phyloP scores from a whole-genome alignment of 768 basidiomycete genomes.

The Naganishia kalamii region DNA sequence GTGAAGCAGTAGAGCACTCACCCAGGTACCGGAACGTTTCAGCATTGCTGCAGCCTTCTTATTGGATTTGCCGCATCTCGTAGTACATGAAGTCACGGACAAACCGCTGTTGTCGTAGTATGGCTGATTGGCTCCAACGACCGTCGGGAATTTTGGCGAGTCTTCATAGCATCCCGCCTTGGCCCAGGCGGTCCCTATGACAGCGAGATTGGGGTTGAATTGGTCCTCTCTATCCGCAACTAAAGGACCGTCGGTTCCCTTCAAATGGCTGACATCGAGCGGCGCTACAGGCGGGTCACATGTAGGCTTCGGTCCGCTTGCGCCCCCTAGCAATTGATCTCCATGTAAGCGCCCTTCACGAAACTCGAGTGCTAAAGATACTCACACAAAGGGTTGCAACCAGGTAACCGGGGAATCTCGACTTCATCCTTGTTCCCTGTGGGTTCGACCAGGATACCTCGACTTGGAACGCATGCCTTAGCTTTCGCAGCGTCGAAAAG shows the following conservation, averaged over 20 bases:
- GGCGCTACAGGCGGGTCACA: constrained; percentile 30
- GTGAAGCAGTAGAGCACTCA: background rate
- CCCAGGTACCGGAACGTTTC: background rate
- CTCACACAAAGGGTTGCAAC: constrained; percentile 36
- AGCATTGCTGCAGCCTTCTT: constrained; percentile 27
- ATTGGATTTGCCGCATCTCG: constrained; percentile 23
- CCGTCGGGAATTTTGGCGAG: constrained; percentile 6
- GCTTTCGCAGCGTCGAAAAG: constrained; percentile 4
- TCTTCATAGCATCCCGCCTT: constrained; percentile 31
- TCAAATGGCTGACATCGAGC: constrained; percentile 28
- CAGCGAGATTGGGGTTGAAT: constrained; percentile 20
- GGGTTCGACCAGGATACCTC: constrained; percentile 27
- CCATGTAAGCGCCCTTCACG: background rate
- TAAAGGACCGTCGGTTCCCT: constrained; percentile 30
- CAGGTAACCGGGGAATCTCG: constrained; percentile 31
- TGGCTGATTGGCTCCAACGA: constrained; percentile 19
- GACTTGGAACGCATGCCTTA: constrained; percentile 28
- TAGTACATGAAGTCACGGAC: constrained; percentile 24
- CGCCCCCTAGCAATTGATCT: constrained; percentile 26
- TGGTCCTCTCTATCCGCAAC: constrained; percentile 25
- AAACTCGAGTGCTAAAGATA: background rate
- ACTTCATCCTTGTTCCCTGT: constrained; percentile 30
- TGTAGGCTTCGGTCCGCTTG: constrained; percentile 32
- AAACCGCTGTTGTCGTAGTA: constrained; percentile 27
- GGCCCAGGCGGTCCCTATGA: constrained; percentile 33